Evolutionary conservation across 208 protist genomes (phyloP).

Genomic region (Trypanosoma theileri): DNA sequence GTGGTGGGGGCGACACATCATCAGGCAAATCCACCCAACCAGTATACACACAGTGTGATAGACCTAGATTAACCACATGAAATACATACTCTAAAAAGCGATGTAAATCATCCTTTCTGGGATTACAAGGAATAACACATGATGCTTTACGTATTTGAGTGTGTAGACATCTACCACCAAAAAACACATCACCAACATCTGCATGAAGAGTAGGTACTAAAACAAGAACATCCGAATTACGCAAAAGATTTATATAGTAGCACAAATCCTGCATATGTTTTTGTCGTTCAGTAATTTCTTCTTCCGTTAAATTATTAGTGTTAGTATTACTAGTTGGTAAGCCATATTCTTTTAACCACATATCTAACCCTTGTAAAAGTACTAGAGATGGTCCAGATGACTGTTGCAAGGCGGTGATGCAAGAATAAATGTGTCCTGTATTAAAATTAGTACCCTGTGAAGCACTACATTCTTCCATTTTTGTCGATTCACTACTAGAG

Average conservation of each 20-base stretch:
- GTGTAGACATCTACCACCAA: slow-evolving; percentile 17
- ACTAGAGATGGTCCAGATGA: slow-evolving; percentile 60
- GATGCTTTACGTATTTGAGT: slow-evolving; percentile 36
- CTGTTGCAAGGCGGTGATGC: slow-evolving; percentile 50
- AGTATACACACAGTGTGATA: slow-evolving; percentile 27
- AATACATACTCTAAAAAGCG: slow-evolving; percentile 53
- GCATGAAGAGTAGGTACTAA: slow-evolving; percentile 39
- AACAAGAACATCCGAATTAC: slow-evolving; percentile 62
- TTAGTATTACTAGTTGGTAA: slow-evolving; percentile 2
- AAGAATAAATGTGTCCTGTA: slow-evolving; percentile 55
- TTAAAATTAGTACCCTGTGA: slow-evolving; percentile 29
- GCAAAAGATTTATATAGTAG: slow-evolving; percentile 66
- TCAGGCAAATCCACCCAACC: slow-evolving; percentile 18
- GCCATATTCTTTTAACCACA: slow-evolving; percentile 51
- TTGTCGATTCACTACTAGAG: not conserved
- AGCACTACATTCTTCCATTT: not conserved
- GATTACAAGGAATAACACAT: slow-evolving; percentile 26
- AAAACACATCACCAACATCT: slow-evolving; percentile 33
- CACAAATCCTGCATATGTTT: slow-evolving; percentile 39
- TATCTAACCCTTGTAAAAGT: slow-evolving; percentile 57
- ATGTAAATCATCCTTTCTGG: slow-evolving; percentile 39
- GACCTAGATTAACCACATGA: slow-evolving; percentile 45
- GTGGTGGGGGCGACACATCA: slow-evolving; percentile 23
- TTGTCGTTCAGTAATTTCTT: slow-evolving; percentile 21
- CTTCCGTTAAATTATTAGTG: slow-evolving; percentile 1